Conservation (phyloP, 2,329 filamentous ascomycete species). For the Verticillium zaregamsianum region DNA sequence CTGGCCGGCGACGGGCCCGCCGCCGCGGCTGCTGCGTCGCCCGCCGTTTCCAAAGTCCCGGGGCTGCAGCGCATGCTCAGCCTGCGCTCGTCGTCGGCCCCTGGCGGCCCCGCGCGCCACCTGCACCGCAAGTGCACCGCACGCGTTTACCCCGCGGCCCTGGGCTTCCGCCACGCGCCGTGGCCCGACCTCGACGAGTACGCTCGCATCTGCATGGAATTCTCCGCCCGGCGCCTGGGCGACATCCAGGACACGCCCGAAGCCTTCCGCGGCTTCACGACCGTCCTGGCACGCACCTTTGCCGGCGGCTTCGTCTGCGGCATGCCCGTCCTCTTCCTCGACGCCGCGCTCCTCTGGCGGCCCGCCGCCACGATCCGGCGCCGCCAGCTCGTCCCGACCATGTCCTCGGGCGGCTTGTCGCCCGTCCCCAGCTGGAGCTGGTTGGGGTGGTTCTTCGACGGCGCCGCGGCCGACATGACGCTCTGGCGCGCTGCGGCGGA, state of each 20-base stretch:
- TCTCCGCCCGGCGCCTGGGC: constrained; percentile 33
- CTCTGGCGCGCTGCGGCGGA: constrained; percentile 39
- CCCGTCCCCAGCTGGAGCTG: constrained; percentile 40
- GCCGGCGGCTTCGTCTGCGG: constrained; percentile 39
- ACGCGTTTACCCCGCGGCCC: constrained; percentile 23
- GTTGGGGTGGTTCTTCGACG: constrained; percentile 45
- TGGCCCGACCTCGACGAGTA: constrained; percentile 44
- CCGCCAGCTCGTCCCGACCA: constrained; percentile 27
- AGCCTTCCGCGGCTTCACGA: constrained; percentile 39
- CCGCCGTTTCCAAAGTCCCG: not conserved
- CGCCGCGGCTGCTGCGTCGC: not conserved
- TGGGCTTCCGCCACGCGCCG: constrained; percentile 34
- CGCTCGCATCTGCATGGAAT: constrained; percentile 38
- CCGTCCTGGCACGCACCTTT: constrained; percentile 35
- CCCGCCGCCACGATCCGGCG: constrained; percentile 37
- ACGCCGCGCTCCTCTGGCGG: constrained; percentile 39
- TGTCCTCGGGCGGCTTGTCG: constrained; percentile 10
- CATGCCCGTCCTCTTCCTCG: constrained; percentile 42
- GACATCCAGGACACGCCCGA: constrained; percentile 35
- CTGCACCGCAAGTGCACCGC: constrained; percentile 20
- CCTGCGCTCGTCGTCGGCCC: not conserved
- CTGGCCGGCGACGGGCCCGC: not conserved
- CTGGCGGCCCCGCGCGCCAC: constrained; percentile 16
- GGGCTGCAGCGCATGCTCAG: constrained; percentile 3
- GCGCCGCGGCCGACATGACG: constrained; percentile 34